Base-by-base conservation (phyloP, 1,284 basidiomycete genomes). In the Papiliotrema fonsecae region DNA sequence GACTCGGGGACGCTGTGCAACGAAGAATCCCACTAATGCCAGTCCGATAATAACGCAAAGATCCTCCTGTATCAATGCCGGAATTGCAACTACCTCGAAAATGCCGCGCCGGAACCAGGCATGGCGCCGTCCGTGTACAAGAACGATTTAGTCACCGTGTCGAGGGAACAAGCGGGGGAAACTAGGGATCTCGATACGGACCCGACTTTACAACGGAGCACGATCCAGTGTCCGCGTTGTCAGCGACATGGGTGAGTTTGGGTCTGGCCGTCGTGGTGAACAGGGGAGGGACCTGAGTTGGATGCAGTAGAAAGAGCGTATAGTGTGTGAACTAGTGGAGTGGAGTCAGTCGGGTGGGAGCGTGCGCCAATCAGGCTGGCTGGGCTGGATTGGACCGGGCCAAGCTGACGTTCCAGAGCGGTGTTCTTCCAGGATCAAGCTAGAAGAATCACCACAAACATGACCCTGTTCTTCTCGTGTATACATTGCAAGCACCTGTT, bases 341-440 rank as follows among this genome's bases (percentile, higher is more conserved):
- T n/a, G n/a, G n/a, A n/a, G n/a, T n/a, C n/a, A n/a, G n/a, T n/a
- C n/a, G n/a, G n/a, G n/a, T n/a, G n/a, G n/a, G n/a, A n/a, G n/a
- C n/a, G n/a, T n/a, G n/a, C n/a, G n/a, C n/a, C n/a, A n/a, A n/a
- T n/a, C n/a, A n/a, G n/a, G n/a, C n/a, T n/a, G n/a, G n/a, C n/a
- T n/a, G n/a, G n/a, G n/a, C n/a, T n/a, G n/a, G n/a, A n/a, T n/a
- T n/a, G 24, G n/a, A 16, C 3, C 30, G 6, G 9, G n/a, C 24
- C 22, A 19, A 19, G 34, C 22, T 45, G 10, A 38, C 32, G 21
- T 32, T 6, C 24, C 25, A 93, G 90, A 64, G 83, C 88, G 42
- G 91, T 96, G 14, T 83, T 87, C 69, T 96, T 86, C 73, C 91
- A 94, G 74, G 91, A 94, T 74, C 91, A 96, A 71, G 93, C 88